phyloP scores from a whole-genome alignment of 305 asterid species.

The Fraxinus latifolia region DNA sequence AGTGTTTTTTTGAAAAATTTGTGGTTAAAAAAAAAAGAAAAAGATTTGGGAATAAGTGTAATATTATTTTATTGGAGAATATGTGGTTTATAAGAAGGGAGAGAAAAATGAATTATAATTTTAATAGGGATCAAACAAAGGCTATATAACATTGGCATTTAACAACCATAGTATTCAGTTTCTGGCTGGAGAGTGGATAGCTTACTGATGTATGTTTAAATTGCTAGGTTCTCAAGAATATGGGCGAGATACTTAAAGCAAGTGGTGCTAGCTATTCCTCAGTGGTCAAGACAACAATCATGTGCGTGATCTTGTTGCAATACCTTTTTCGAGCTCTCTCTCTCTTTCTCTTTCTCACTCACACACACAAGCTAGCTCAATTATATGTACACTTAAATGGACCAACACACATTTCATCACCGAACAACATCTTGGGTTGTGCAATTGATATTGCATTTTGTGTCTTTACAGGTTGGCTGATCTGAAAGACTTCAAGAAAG shows the following conservation, averaged over 20 bases:
- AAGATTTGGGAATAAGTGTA: too few relatives aligned
- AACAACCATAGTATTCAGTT: neutral
- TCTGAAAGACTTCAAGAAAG: conserved; percentile 81
- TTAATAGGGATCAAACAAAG: too few relatives aligned
- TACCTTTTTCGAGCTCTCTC: neutral
- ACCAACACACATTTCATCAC: neutral
- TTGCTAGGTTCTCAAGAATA: conserved; percentile 51
- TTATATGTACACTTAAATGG: neutral
- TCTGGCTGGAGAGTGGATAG: neutral
- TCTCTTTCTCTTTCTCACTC: neutral
- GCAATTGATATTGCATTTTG: conserved; percentile 9
- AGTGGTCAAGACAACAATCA: conserved; percentile 62
- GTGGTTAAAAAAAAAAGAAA: too few relatives aligned
- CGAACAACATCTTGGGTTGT: neutral
- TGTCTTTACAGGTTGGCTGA: conserved; percentile 71
- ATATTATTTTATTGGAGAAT: too few relatives aligned
- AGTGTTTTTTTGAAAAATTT: too few relatives aligned
- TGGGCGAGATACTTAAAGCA: conserved; percentile 59
- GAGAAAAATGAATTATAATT: too few relatives aligned
- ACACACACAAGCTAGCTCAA: neutral
- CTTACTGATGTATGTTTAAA: neutral
- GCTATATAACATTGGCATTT: neutral
- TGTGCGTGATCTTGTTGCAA: conserved; percentile 32
- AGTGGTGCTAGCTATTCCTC: conserved; percentile 52
- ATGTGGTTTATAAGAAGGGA: too few relatives aligned